phyloP scores from a whole-genome alignment of 306 rosid species.

The Crataegus laevigata region DNA sequence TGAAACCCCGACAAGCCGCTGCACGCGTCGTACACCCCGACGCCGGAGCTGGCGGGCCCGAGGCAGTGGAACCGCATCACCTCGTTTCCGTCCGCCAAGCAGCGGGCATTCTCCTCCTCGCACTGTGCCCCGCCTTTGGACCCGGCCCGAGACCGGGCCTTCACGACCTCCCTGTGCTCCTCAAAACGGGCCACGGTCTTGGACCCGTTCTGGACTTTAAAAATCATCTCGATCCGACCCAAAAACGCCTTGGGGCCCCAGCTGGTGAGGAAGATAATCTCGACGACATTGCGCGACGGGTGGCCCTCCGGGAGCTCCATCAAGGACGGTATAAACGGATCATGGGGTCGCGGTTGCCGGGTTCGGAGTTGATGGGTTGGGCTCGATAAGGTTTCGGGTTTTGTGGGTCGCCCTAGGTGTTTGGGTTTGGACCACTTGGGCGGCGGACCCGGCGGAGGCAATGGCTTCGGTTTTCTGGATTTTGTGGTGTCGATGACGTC shows the following conservation, averaged over 20 bases:
- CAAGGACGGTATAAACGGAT: constrained; percentile 54
- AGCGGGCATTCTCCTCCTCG: constrained; percentile 73
- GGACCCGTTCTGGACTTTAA: constrained; percentile 64
- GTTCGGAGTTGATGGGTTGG: constrained; percentile 31
- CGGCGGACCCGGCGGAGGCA: neutral
- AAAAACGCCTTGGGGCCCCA: constrained; percentile 74
- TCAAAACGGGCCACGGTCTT: constrained; percentile 73
- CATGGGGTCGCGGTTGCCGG: constrained; percentile 27
- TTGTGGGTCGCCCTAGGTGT: constrained; percentile 11
- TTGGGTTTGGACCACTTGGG: constrained; percentile 31
- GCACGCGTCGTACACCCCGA: constrained; percentile 33
- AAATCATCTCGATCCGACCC: constrained; percentile 77
- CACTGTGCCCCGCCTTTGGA: constrained; percentile 25
- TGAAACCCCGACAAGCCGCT: constrained; percentile 56
- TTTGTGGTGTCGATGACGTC: constrained; percentile 58
- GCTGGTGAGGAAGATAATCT: constrained; percentile 82
- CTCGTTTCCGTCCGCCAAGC: constrained; percentile 88
- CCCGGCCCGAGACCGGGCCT: constrained; percentile 37
- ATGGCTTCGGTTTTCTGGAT: constrained; percentile 27
- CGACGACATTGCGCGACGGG: constrained; percentile 80
- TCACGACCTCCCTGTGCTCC: constrained; percentile 70
- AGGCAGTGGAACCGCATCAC: constrained; percentile 86
- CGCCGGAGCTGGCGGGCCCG: constrained; percentile 39
- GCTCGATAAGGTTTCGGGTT: constrained; percentile 22
- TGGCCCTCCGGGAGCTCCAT: constrained; percentile 74